Conservation (phyloP, 2,329 filamentous ascomycete species). For the Fusarium decemcellulare region DNA sequence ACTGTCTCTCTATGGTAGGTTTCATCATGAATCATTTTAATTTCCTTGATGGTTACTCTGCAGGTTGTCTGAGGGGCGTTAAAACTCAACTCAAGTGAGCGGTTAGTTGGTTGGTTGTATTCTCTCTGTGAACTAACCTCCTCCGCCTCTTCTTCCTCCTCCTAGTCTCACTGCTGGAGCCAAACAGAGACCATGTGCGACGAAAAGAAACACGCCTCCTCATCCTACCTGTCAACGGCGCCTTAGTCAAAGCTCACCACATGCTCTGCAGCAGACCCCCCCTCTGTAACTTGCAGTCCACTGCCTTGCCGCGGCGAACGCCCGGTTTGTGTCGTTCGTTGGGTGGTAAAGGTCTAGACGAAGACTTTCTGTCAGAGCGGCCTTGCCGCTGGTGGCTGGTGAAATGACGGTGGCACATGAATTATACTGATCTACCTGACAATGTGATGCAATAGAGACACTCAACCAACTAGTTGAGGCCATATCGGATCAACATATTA, state of each 20-base stretch:
- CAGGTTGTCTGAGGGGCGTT: neutral
- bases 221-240: slow-evolving; percentile 36
- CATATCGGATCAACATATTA: neutral
- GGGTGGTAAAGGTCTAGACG: slow-evolving; percentile 8
- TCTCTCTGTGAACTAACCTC: slow-evolving; percentile 1
- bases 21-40: slow-evolving; percentile 36
- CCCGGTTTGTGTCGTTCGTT: slow-evolving; percentile 37
- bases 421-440: neutral
- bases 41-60: slow-evolving; percentile 17
- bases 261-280: slow-evolving; percentile 21
- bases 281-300: slow-evolving; percentile 16
- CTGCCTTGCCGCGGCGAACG: slow-evolving; percentile 43
- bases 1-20: slow-evolving; percentile 21
- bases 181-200: slow-evolving; percentile 11
- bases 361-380: slow-evolving; percentile 27
- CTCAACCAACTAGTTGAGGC: slow-evolving; percentile 14
- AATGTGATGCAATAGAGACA: neutral
- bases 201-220: slow-evolving; percentile 31
- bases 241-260: slow-evolving; percentile 33
- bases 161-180: slow-evolving; percentile 15
- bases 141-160: neutral
- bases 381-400: slow-evolving; percentile 1
- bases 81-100: slow-evolving; percentile 9
- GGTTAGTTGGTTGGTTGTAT: neutral
- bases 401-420: no score